Conservation (phyloP, 208 protist genomes). For the Trichomonas tenax region DNA sequence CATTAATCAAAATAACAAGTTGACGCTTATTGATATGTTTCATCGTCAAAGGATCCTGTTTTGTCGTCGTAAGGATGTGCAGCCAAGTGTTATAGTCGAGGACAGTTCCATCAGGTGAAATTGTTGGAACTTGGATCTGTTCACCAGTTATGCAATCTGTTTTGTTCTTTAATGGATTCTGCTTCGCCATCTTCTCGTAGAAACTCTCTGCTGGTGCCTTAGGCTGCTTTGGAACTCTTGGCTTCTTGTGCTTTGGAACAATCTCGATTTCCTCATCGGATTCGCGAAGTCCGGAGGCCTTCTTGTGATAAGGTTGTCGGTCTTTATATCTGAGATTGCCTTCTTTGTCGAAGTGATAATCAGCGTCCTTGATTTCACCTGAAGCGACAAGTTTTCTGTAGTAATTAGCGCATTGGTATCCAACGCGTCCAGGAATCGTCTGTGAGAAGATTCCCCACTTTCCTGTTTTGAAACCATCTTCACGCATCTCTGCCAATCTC, state of each 20-base stretch:
- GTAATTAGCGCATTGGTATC: conserved; percentile 40
- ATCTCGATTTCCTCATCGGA: neutral
- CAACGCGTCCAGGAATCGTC: conserved; percentile 49
- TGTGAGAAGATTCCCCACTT: conserved; percentile 52
- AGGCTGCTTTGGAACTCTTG: neutral
- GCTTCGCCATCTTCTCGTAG: neutral
- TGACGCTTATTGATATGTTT: neutral
- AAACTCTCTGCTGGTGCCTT: neutral
- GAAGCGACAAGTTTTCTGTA: neutral
- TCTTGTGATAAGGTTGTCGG: neutral
- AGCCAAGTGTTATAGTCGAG: conserved; percentile 1
- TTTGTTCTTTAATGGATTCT: neutral
- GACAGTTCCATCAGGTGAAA: neutral
- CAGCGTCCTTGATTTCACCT: neutral
- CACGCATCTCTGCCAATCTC: neutral
- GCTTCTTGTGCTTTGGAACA: neutral
- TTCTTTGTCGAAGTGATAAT: neutral
- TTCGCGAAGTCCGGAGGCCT: neutral
- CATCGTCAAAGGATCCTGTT: neutral
- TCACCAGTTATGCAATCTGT: neutral
- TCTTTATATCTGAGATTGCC: neutral
- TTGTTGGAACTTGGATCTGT: neutral
- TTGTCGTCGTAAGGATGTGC: neutral
- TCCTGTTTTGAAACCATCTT: neutral
- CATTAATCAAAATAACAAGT: neutral